phyloP scores from a whole-genome alignment of 768 basidiomycete species.

The Jaapia argillacea region DNA sequence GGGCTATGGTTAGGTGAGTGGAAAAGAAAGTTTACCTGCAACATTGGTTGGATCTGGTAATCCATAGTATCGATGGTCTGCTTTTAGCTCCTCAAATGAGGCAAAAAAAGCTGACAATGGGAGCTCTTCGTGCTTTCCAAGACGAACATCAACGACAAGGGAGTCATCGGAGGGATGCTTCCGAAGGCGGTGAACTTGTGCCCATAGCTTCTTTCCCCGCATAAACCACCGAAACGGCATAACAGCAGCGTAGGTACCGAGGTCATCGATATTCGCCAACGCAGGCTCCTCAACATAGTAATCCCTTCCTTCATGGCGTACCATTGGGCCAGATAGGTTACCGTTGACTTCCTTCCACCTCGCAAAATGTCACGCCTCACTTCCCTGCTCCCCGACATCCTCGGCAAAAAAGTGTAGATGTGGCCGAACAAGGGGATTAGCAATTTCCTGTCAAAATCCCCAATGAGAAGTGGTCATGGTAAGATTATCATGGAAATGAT shows the following conservation, averaged over 20 bases:
- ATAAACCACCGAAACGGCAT: background rate
- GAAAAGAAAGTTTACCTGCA: background rate
- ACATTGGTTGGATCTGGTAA: background rate
- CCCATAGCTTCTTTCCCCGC: background rate
- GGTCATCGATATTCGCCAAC: conserved; percentile 2
- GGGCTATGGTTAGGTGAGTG: too few relatives aligned
- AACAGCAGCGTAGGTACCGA: background rate
- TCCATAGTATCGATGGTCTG: background rate
- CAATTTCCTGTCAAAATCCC: conserved; percentile 12
- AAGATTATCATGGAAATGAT: background rate
- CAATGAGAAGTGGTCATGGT: too few relatives aligned
- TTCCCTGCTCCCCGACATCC: conserved; percentile 1
- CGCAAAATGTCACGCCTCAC: conserved; percentile 1
- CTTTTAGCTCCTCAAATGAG: background rate
- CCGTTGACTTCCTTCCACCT: conserved; percentile 3
- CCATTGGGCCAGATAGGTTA: conserved; percentile 6
- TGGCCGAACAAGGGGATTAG: conserved; percentile 7
- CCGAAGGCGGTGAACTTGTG: background rate
- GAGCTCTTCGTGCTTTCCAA: background rate
- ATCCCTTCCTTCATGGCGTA: conserved; percentile 6
- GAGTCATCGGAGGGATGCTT: background rate
- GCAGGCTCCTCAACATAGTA: conserved; percentile 10
- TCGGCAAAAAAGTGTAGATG: conserved; percentile 5
- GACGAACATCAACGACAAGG: background rate
- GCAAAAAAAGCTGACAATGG: background rate